phyloP scores from a whole-genome alignment of 169 alveolate species.

The Plasmodium gonderi region DNA sequence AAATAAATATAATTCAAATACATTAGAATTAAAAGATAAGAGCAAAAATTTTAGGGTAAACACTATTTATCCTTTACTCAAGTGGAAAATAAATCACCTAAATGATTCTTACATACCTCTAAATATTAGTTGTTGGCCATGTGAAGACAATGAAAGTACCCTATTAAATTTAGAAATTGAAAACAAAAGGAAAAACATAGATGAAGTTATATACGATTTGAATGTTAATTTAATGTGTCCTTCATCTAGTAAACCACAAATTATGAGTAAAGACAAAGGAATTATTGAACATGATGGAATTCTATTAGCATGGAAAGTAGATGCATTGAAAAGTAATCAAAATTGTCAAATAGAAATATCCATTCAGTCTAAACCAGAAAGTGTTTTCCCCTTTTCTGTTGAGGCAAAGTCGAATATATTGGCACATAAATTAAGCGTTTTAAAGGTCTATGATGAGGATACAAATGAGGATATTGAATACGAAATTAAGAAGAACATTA shows the following conservation, averaged over 20 bases:
- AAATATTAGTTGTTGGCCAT: slow-evolving; percentile 75
- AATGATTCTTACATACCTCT: slow-evolving; percentile 68
- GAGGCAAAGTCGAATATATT: slow-evolving; percentile 69
- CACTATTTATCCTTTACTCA: slow-evolving; percentile 71
- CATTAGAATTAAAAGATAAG: slow-evolving; percentile 65
- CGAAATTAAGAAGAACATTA: slow-evolving; percentile 58
- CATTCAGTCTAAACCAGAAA: slow-evolving; percentile 65
- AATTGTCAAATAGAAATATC: slow-evolving; percentile 74
- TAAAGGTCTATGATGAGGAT: slow-evolving; percentile 64
- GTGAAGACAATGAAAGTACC: slow-evolving; percentile 75
- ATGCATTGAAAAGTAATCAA: slow-evolving; percentile 37
- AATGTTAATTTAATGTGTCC: slow-evolving; percentile 75
- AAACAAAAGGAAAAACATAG: slow-evolving; percentile 39
- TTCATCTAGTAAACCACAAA: slow-evolving; percentile 61
- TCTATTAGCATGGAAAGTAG: slow-evolving; percentile 58
- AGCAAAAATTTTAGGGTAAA: slow-evolving; percentile 34
- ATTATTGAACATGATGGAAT: slow-evolving; percentile 71
- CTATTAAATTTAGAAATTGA: slow-evolving; percentile 73
- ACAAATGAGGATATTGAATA: slow-evolving; percentile 61
- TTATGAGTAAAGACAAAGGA: slow-evolving; percentile 72
- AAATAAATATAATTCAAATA: slow-evolving; percentile 62
- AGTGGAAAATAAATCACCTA: slow-evolving; percentile 71
- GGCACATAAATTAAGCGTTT: slow-evolving; percentile 57
- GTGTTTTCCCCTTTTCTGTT: slow-evolving; percentile 70
- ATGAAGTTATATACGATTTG: slow-evolving; percentile 55